A percentile compares a stretch with the other conserved stretches of the same genome.
phyloP scores from a whole-genome alignment of 768 basidiomycete genomes.

The Hygrophorus pudorinus region DNA sequence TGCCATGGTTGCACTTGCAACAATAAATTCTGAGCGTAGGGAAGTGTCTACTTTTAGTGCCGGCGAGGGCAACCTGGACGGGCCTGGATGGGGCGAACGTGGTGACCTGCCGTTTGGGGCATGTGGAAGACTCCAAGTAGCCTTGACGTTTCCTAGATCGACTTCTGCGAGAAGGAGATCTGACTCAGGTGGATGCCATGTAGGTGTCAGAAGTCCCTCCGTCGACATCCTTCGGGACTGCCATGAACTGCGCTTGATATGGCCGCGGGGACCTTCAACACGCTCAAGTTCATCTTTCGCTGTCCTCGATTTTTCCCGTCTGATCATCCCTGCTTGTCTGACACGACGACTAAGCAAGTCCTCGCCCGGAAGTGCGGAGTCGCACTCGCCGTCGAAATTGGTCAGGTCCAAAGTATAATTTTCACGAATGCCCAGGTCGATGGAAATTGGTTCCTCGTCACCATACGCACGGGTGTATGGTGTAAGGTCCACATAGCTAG shows the following conservation, averaged over 20 bases:
- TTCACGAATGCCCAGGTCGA: slow-evolving; percentile 26
- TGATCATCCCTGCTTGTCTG: slow-evolving; percentile 51
- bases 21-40: background rate
- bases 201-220: background rate
- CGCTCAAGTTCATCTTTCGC: slow-evolving; percentile 2
- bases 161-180: too few relatives aligned
- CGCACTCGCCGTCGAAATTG: slow-evolving; percentile 71
- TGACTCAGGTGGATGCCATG: background rate
- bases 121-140: too few relatives aligned
- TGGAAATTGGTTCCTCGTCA: slow-evolving; percentile 17
- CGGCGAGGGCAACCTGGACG: too few relatives aligned
- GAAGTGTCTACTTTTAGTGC: too few relatives aligned
- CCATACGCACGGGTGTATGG: slow-evolving; percentile 29
- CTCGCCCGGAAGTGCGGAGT: slow-evolving; percentile 48
- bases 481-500: slow-evolving; percentile 23
- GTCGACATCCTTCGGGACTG: background rate
- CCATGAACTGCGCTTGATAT: background rate
- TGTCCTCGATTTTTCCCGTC: slow-evolving; percentile 26
- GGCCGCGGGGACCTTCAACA: background rate
- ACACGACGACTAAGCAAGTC: slow-evolving; percentile 38
- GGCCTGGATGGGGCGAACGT: too few relatives aligned
- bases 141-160: too few relatives aligned
- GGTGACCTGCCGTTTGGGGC: too few relatives aligned
- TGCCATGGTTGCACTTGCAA: background rate
- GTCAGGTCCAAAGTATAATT: slow-evolving; percentile 55